These are phyloP conservation scores for Mytilinidion resinicola DNA, from an alignment of 495 filamentous ascomycete species.

Conservation along the genomic window DNA sequence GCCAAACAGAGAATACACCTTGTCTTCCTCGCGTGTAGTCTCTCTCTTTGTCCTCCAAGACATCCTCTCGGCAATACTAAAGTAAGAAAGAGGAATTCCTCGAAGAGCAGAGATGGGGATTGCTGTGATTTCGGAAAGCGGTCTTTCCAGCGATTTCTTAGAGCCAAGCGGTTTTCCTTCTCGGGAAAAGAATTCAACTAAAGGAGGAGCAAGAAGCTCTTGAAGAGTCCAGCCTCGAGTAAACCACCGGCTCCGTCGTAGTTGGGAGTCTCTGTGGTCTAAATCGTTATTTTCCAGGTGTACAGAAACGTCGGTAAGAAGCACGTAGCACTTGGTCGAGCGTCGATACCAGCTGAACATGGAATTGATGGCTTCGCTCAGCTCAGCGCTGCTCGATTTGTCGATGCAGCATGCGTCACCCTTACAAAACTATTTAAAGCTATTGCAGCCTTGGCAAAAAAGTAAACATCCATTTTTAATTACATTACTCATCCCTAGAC, in stretches of 20 bases:
- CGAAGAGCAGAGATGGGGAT: constrained; percentile 12
- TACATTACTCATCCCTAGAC: no score
- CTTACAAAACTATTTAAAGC: no score
- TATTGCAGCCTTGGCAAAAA: no score
- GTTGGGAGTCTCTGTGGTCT: constrained; percentile 2
- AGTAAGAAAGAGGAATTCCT: constrained; percentile 11
- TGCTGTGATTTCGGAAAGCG: constrained; percentile 10
- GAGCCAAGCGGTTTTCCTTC: constrained; percentile 15
- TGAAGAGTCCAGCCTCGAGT: no score
- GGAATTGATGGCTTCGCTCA: no score
- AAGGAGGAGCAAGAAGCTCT: constrained; percentile 15
- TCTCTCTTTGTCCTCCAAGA: constrained; percentile 25
- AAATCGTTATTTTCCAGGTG: constrained; percentile 1
- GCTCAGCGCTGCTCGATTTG: no score
- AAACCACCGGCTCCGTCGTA: constrained; percentile 10
- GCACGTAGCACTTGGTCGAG: constrained; percentile 3
- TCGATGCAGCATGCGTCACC: no score
- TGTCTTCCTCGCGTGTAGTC: constrained; percentile 22
- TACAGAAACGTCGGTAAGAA: constrained; percentile 6
- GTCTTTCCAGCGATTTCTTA: constrained; percentile 14
- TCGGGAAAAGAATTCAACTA: constrained; percentile 21
- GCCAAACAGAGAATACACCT: constrained; percentile 15
- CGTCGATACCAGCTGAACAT: constrained; percentile 1
- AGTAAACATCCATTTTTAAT: no score
- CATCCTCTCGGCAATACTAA: constrained; percentile 12